Evolutionary conservation across 805 yeast species (phyloP), one percentile per base, ranked within the genome.

Genomic region (Kodamaea restingae): DNA sequence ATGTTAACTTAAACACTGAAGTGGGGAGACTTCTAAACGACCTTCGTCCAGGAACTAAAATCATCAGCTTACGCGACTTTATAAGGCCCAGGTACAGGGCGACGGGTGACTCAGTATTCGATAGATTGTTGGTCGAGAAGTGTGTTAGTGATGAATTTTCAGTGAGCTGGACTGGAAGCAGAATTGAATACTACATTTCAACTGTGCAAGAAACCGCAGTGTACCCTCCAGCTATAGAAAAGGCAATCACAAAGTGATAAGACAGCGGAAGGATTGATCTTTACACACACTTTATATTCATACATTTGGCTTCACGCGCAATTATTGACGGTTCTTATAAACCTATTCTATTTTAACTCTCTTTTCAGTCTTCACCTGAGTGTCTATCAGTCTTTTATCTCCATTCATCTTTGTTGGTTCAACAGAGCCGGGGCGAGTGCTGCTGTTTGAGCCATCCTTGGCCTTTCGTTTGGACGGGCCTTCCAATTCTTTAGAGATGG

Each of bases 81-180:
- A 84, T 87, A 26, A 85, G 91, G 2, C 82, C 82, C 2, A 80
- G 93, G 12, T 81, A 83, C 52, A 74, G 77, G 28, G 76, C 85
- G 15, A 65, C 76, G n/a, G 67, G 69, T 41, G 75, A 67, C 36
- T 73, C 78, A 22, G 73, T 86, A 10, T 63, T 87, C 45, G 87
- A 81, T 52, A 70, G 80, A 50, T 66, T 88, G 40, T 65, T 65
- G 30, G 88, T 86, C 4, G 77, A 77, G 40, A 77, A 75, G 48
- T 68, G 59, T 39, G 73, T 75, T 52, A 81, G 88, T 47, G 80
- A 76, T 12, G 74, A 76, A 39, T 78, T 80, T 40, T 77, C 88
- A 31, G 96, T 90, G 7, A 84, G 95, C 34, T 88, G 97, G 97
- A 88, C 96, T 0, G 80, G 81, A 4, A 87, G 84, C 35, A 88